phyloP scores from a whole-genome alignment of 2,329 filamentous ascomycete species.

The Aspergillus novofumigatus region DNA sequence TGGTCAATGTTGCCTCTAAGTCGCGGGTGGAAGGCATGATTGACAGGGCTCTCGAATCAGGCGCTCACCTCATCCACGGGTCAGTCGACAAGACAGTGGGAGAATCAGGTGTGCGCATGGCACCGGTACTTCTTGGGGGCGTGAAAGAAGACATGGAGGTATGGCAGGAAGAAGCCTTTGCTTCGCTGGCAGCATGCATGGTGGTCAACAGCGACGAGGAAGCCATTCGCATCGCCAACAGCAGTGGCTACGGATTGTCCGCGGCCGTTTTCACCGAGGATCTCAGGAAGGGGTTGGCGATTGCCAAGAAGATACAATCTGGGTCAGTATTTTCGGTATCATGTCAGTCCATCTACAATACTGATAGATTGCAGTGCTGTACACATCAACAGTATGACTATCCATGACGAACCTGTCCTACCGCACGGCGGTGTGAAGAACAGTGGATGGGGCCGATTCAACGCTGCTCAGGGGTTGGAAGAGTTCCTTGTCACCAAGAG shows the following conservation, averaged over 20 bases:
- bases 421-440: constrained; percentile 62
- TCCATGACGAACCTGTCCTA: constrained; percentile 59
- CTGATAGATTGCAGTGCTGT: constrained; percentile 36
- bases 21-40: constrained; percentile 38
- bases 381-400: constrained; percentile 62
- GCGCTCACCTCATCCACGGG: constrained; percentile 30
- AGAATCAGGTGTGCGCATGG: constrained; percentile 43
- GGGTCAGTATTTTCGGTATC: constrained; percentile 44
- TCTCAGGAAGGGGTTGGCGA: constrained; percentile 52
- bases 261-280: constrained; percentile 69
- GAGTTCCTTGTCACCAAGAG: constrained; percentile 63
- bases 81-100: constrained; percentile 7
- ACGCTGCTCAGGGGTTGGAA: constrained; percentile 48
- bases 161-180: constrained; percentile 71
- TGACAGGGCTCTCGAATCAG: constrained; percentile 24
- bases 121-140: constrained; percentile 62
- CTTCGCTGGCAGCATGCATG: constrained; percentile 65
- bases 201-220: constrained; percentile 59
- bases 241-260: constrained; percentile 70
- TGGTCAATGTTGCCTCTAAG: constrained; percentile 44
- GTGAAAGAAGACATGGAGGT: constrained; percentile 68
- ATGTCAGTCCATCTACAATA: neutral
- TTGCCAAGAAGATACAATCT: constrained; percentile 60
- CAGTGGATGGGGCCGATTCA: constrained; percentile 59
- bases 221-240: constrained; percentile 68